Percentiles rank a stretch among this genome's conserved stretches.
phyloP scores from a whole-genome alignment of 2,329 filamentous ascomycete species.

The Neophaeococcomyces mojaviensis region DNA sequence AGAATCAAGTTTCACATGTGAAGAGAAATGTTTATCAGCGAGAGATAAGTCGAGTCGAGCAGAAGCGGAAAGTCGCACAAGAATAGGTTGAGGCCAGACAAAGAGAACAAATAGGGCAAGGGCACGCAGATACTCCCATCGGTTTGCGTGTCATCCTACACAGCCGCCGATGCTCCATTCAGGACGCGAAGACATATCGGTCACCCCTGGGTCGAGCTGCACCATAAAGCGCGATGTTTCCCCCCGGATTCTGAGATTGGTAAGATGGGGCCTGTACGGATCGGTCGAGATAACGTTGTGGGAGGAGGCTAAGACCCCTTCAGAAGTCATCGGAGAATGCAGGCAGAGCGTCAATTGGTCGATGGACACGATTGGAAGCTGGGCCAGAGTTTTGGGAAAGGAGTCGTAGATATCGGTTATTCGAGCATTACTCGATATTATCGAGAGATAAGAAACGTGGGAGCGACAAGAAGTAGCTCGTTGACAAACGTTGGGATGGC shows the following conservation, averaged over 20 bases:
- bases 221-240: neutral
- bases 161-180: neutral
- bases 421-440: conserved; percentile 14
- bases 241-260: neutral
- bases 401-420: conserved; percentile 16
- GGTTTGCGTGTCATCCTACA: neutral
- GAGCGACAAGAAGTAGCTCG: conserved; percentile 5
- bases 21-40: conserved; percentile 15
- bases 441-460: conserved; percentile 17
- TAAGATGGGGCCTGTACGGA: neutral
- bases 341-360: neutral
- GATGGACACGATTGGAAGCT: neutral
- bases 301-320: neutral
- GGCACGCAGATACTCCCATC: neutral
- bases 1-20: conserved; percentile 15
- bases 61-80: conserved; percentile 1
- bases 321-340: neutral
- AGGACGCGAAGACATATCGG: neutral
- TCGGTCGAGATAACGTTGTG: neutral
- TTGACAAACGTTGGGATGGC: conserved; percentile 4
- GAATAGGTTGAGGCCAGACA: conserved; percentile 1
- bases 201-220: neutral
- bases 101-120: neutral
- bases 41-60: conserved; percentile 14
- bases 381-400: neutral